These are phyloP conservation scores for Leccinum boreale DNA, from an alignment of 768 basidiomycete species.

Conservation along the genomic window DNA sequence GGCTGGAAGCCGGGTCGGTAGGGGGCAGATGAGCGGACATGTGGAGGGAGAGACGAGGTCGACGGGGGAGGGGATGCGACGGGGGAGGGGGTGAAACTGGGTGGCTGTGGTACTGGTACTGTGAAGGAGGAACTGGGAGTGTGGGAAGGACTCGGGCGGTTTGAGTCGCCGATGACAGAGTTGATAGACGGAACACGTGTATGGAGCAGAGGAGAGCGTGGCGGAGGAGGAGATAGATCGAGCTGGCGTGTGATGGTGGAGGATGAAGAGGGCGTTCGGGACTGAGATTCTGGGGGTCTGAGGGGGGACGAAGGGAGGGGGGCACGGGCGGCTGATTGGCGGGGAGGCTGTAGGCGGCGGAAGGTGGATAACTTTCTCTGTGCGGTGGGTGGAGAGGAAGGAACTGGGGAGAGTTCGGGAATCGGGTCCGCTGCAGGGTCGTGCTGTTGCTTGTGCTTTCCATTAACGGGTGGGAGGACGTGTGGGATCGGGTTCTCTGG, in stretches of 20 bases:
- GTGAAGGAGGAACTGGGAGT: conserved; percentile 6
- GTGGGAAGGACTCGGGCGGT: conserved; percentile 8
- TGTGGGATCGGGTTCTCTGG: background rate
- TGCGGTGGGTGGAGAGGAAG: background rate
- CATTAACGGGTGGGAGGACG: conserved; percentile 1
- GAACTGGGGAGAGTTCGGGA: conserved; percentile 9
- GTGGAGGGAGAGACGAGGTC: conserved; percentile 20
- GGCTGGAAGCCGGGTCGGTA: conserved; percentile 96
- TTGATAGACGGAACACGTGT: conserved; percentile 33
- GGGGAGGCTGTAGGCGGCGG: conserved; percentile 44
- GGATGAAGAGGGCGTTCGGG: conserved; percentile 16
- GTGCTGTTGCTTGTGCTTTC: conserved; percentile 3
- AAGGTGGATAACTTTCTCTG: conserved; percentile 46
- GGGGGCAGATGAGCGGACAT: conserved; percentile 42
- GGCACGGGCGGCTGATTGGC: conserved; percentile 20
- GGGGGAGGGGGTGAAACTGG: conserved; percentile 21
- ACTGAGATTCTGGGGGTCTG: conserved; percentile 26
- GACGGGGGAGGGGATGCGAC: conserved; percentile 21
- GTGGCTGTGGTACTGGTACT: conserved; percentile 6
- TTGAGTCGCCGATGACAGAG: conserved; percentile 13
- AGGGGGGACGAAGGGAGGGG: conserved; percentile 35
- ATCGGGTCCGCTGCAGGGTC: conserved; percentile 4
- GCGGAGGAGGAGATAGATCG: conserved; percentile 20
- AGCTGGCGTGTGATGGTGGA: conserved; percentile 21
- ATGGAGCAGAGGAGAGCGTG: conserved; percentile 27